Evolutionary conservation across 805 yeast species (phyloP), one percentile per base, ranked within the genome.

Genomic region (Lachancea lanzarotensis): DNA sequence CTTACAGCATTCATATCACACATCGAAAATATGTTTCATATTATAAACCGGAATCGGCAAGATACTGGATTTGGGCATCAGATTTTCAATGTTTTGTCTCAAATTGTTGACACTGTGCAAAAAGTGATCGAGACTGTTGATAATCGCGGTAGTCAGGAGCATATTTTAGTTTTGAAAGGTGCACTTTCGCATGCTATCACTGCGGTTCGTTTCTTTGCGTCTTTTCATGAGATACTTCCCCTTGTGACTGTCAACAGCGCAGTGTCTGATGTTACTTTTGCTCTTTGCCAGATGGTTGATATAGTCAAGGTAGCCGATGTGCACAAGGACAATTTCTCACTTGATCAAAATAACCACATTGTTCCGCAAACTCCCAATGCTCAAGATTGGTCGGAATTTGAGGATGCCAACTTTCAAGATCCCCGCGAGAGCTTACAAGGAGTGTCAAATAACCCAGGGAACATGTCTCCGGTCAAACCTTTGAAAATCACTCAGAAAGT

Each of bases 141-240:
- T 36, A 38, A 53, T 2, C 57, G 63, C 11, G 55, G 57, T 17
- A 60, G 60, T 43, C 55, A 70, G 46, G 70, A 75, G 47, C 65
- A 70, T 57, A 63, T 79, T 35, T 60, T 70, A 36, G 56, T 78
- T 19, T 70, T 85, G 3, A 76, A 82, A 45, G 82, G 83, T 37
- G 73, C 91, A 0, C 75, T 84, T 19, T 78, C 89, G 15, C 88
- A 84, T 63, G 76, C 81, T 0, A 78, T 91, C 35, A 81, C 95
- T 3, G 74, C 88, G 1, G 76, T 90, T 1, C 73, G 96, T 55
- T 86, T 87, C 57, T 84, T 70, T 61, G 77, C 84, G 0, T 67
- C 80, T 10, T 82, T 84, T 53, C 69, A 75, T 3, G 71, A 73
- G n/a, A 56, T 85, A 2, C 65, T 87, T 45, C 96, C 96, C 0